phyloP scores from a whole-genome alignment of 495 filamentous ascomycete genomes.

The Hypomontagnella monticulosa region DNA sequence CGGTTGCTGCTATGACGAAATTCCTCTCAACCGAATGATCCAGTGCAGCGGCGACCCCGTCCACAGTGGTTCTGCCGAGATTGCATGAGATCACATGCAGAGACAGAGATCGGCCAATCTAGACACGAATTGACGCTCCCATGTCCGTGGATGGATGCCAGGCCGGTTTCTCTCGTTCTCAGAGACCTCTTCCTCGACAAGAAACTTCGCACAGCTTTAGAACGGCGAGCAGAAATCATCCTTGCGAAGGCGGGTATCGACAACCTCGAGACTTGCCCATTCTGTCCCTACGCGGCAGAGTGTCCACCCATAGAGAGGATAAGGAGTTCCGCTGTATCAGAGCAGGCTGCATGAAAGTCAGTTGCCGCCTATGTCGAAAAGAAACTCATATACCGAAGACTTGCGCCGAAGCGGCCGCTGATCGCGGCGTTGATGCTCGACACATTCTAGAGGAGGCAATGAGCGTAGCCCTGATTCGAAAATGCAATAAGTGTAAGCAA shows the following conservation, averaged over 20 bases:
- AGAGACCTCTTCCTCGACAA: conserved; percentile 68
- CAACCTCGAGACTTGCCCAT: conserved; percentile 76
- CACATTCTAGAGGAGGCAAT: conserved; percentile 84
- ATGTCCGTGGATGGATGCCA: conserved; percentile 61
- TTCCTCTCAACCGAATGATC: conserved; percentile 70
- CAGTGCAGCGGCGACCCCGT: conserved; percentile 65
- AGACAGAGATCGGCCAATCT: conserved; percentile 70
- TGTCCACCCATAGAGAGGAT: conserved; percentile 72
- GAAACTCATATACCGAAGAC: conserved; percentile 78
- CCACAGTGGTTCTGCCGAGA: conserved; percentile 72
- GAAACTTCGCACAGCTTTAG: conserved; percentile 65
- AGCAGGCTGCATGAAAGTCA: conserved; percentile 69
- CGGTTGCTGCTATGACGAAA: conserved; percentile 75
- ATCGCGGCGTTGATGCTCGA: conserved; percentile 64
- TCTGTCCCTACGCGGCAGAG: conserved; percentile 82
- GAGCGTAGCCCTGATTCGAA: conserved; percentile 78
- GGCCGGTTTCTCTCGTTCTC: conserved; percentile 52
- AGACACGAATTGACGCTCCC: conserved; percentile 67
- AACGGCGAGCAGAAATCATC: conserved; percentile 72
- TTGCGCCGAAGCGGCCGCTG: conserved; percentile 74
- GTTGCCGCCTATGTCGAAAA: conserved; percentile 77
- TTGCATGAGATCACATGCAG: conserved; percentile 72
- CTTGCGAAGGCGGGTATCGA: conserved; percentile 72
- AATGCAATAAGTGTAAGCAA: conserved; percentile 71
- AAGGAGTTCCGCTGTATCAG: conserved; percentile 79